A percentile compares a stretch with the other conserved stretches of the same genome.
These are phyloP conservation scores for Phytophthora ohioensis DNA, from an alignment of 352 stramenopile species.

Conservation along the genomic window DNA sequence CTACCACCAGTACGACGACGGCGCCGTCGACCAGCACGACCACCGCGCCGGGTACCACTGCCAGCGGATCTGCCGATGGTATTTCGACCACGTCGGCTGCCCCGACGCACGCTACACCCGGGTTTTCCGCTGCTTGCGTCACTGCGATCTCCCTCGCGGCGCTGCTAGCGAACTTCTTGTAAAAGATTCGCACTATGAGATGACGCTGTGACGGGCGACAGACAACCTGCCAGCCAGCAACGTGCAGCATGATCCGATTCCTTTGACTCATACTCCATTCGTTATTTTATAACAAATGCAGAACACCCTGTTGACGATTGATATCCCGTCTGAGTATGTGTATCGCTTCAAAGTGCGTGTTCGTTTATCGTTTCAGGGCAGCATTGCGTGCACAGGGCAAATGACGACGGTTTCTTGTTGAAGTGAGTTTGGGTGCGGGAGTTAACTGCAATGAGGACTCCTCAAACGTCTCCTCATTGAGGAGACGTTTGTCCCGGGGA, in stretches of 20 bases:
- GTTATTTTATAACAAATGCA: slow-evolving; percentile 5
- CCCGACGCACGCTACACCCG: slow-evolving; percentile 9
- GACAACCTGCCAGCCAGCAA: background rate
- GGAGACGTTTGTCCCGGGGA: background rate
- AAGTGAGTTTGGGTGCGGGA: background rate
- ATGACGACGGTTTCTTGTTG: background rate
- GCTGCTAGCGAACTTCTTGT: slow-evolving; percentile 24
- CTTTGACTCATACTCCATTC: background rate
- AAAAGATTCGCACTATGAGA: slow-evolving; percentile 13
- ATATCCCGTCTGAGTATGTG: background rate
- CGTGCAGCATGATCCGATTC: slow-evolving; percentile 2
- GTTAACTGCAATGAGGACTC: too few species aligned
- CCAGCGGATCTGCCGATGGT: slow-evolving; percentile 17
- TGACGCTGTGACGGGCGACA: slow-evolving; percentile 6
- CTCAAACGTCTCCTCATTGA: background rate
- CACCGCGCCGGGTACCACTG: background rate
- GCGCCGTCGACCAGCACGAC: slow-evolving; percentile 20
- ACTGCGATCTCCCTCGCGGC: slow-evolving; percentile 21
- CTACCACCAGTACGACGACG: slow-evolving; percentile 1
- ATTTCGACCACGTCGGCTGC: slow-evolving; percentile 35
- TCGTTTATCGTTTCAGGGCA: background rate
- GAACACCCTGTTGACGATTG: background rate
- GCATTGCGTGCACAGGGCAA: too few species aligned
- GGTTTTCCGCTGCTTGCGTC: slow-evolving; percentile 21
- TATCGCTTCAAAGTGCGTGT: background rate